These are phyloP conservation scores for Carallia pectinifolia DNA, from an alignment of 345 rosid genomes.

Conservation along the genomic window DNA sequence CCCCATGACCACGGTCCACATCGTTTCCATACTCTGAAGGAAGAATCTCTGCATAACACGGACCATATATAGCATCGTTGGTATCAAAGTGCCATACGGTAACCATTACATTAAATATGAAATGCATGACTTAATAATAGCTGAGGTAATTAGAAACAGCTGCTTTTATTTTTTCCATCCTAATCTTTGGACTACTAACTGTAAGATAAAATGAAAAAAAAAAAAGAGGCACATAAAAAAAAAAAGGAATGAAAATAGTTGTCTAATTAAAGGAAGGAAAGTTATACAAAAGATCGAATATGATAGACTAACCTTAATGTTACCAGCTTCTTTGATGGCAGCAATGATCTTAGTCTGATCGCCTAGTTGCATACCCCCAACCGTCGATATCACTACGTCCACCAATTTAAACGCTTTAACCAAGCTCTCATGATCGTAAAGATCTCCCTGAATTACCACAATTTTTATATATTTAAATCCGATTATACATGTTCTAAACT, in stretches of 20 bases:
- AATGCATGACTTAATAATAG: too few relatives aligned
- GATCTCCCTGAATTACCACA: constrained; percentile 25
- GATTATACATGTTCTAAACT: background rate
- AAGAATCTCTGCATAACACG: constrained; percentile 24
- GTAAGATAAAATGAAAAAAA: too few relatives aligned
- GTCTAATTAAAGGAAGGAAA: too few relatives aligned
- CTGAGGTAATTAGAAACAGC: too few relatives aligned
- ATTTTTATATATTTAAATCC: background rate
- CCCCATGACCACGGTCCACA: constrained; percentile 27
- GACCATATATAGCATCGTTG: background rate
- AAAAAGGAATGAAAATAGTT: background rate
- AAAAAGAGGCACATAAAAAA: background rate
- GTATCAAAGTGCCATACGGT: too few relatives aligned
- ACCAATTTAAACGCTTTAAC: constrained; percentile 51
- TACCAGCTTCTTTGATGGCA: constrained; percentile 56
- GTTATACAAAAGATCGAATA: too few relatives aligned
- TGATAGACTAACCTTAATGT: constrained; percentile 34
- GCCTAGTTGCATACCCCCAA: constrained; percentile 29
- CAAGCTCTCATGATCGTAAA: constrained; percentile 45
- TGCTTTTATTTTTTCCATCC: too few relatives aligned
- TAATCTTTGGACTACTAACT: too few relatives aligned
- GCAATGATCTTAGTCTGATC: constrained; percentile 47
- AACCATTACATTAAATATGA: too few relatives aligned
- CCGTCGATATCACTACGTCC: constrained; percentile 52
- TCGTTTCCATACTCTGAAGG: constrained; percentile 31